Base-by-base conservation (phyloP, 768 basidiomycete genomes). In the Xerocomus brunneocitrinus region DNA sequence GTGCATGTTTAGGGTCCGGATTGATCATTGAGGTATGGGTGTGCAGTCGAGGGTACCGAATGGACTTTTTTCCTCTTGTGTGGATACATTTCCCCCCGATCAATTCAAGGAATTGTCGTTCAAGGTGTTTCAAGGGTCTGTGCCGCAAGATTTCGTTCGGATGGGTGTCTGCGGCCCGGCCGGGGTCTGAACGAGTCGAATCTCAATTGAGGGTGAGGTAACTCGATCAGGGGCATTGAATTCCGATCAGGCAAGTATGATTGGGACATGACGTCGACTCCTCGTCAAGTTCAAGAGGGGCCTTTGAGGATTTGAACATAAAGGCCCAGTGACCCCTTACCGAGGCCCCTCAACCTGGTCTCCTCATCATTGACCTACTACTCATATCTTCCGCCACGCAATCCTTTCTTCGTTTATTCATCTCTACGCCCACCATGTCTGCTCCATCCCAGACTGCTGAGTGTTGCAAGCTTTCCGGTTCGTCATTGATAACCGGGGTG, bases 391-490 rank as follows among this genome's bases (percentile, higher is more conserved):
- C 52, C 2, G 45, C 35, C 6, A 28, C 57, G 34, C 53, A 58
- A 5, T 54, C 55, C 7, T 27, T 63, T 8, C 28, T 50, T 13
- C 31, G 22, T 0, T 16, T 56, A 8, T 61, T 54, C n/a, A 24
- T 3, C 13, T 8, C 16, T 4, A 5, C 13, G 0, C 14, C 34
- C 8, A 54, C 5, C 1, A 66, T 66, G 65, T 40, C 44, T 8
- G 1, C 34, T 8, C 1, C 35, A 2, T 46, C 24, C 16, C 4
- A 47, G 25, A 8, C 22, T n/a, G 5, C 31, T 9, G 10, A 25
- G 4, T 32, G 19, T 4, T 58, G 72, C 53, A 61, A 59, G 13
- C 62, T 76, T 8, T 8, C 53, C 1, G 70, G 74, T 75, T 30
- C 24, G 70, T 59, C 3, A 32, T 32, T 12, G 22, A 14, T 34